Evolutionary conservation across 179 eudicot species (phyloP).

Genomic region (Carnegiea gigantea): DNA sequence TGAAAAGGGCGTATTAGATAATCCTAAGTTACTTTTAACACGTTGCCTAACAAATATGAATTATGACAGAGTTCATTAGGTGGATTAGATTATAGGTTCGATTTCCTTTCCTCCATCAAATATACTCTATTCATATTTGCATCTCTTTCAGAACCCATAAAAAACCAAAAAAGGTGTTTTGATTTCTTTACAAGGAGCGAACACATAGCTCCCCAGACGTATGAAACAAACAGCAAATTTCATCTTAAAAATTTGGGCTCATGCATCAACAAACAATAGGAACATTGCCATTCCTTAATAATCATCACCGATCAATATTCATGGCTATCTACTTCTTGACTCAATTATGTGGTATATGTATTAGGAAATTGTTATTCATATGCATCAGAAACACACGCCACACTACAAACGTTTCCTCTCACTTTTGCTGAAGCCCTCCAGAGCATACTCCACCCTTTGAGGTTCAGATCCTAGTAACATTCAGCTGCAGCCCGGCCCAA

Average conservation of each 20-base stretch:
- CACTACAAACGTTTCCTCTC: not conserved
- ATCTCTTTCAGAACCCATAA: not conserved
- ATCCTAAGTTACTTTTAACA: no score
- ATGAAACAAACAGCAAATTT: not conserved
- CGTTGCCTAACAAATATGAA: no score
- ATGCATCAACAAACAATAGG: not conserved
- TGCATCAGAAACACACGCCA: slow-evolving; percentile 1
- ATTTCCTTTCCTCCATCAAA: not conserved
- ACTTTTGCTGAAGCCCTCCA: not conserved
- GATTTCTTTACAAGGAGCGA: not conserved
- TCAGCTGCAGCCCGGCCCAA: slow-evolving; percentile 41
- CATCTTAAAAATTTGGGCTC: not conserved
- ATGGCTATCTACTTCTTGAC: not conserved
- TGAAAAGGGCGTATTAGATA: no score
- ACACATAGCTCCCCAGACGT: not conserved
- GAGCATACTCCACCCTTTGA: slow-evolving; percentile 1
- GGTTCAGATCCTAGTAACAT: slow-evolving; percentile 38
- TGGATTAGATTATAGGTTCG: not conserved
- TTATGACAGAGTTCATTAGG: no score
- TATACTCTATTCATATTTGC: no score
- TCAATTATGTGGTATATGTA: not conserved
- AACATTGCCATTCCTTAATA: not conserved
- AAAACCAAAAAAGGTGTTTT: not conserved
- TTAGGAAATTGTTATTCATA: slow-evolving; percentile 1
- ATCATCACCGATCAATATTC: not conserved